Evolutionary conservation across 164 flowering plant genomes (phyloP).

Genomic region (grape (Vitis vinifera)): DNA sequence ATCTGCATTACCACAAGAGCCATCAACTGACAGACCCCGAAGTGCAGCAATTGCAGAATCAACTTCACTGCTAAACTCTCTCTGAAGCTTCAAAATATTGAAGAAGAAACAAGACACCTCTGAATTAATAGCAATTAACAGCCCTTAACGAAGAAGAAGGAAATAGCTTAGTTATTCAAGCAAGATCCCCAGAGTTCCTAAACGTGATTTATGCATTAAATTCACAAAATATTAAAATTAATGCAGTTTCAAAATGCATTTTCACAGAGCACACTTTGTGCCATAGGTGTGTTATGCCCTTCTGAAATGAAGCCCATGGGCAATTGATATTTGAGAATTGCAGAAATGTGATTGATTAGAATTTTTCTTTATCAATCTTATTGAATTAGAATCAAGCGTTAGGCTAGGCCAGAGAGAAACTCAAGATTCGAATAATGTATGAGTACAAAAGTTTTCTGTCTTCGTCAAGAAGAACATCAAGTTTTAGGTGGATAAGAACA

Average conservation of each 20-base stretch:
- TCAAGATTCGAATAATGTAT: no score
- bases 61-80: constrained; percentile 79
- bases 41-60: constrained; percentile 60
- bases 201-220: neutral
- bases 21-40: constrained; percentile 51
- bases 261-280: no score
- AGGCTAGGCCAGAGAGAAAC: no score
- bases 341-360: neutral
- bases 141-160: neutral
- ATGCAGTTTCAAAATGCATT: no score
- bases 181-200: no score
- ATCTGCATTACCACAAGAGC: constrained; percentile 68
- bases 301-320: neutral
- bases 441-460: no score
- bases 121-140: neutral
- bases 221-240: neutral
- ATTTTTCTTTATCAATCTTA: no score
- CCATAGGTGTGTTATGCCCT: no score
- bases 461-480: no score
- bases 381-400: no score
- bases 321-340: neutral
- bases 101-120: neutral
- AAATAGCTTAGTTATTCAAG: neutral
- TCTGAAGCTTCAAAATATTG: constrained; percentile 50
- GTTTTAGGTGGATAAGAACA: no score